Base-by-base conservation (phyloP, 2,329 filamentous ascomycete species). In the Monilinia vaccinii-corymbosi region DNA sequence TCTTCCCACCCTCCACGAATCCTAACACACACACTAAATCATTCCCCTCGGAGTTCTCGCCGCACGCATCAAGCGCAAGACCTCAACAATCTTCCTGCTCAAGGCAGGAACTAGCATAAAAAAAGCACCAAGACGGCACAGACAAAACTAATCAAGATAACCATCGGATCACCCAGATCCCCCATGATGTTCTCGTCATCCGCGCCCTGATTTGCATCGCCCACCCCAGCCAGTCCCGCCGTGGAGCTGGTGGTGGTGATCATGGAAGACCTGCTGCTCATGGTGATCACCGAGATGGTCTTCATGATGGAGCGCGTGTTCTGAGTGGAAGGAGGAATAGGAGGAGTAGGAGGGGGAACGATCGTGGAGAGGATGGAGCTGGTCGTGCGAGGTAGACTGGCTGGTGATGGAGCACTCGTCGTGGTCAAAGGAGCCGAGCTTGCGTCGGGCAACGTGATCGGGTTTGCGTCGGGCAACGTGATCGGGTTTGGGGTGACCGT, bases 71-170 rank as follows among this genome's bases (percentile, higher is more conserved):
- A 36, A 28, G 6, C 57, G 28, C 48, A 52, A 46, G 25, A 42
- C 40, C 18, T 11, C 13, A 6, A 21, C 18, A 18, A 53, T 21
- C 21, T 32, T 52, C 48, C 58, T 53, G 45, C 57, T 60, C 46
- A 63, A 55, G 57, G 62, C 53, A 57, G 62, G 55, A 59, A 48
- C 58, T 60, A 65, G 48, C 57, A 65, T 65, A 65, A 65, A 65
- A 65, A 65, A 64, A 62, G 34, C 56, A 61, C 21, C 21, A 64
- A 38, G 14, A 16, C 40, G 8, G 63, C 57, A 47, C 60, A 65
- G 1, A 55, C 40, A 45, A 61, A 58, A 59, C 62, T 62, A 42
- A 65, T 45, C 9, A 60, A 21, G 13, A 65, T 36, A 10, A 65
- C 21, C 48, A 59, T 59, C 7, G 32, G 57, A 45, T 59, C 62